Evolutionary conservation across 192 early-diverging fungal genomes (phyloP), one percentile per base, ranked within the genome.

Genomic region (Umbelopsis sp.): DNA sequence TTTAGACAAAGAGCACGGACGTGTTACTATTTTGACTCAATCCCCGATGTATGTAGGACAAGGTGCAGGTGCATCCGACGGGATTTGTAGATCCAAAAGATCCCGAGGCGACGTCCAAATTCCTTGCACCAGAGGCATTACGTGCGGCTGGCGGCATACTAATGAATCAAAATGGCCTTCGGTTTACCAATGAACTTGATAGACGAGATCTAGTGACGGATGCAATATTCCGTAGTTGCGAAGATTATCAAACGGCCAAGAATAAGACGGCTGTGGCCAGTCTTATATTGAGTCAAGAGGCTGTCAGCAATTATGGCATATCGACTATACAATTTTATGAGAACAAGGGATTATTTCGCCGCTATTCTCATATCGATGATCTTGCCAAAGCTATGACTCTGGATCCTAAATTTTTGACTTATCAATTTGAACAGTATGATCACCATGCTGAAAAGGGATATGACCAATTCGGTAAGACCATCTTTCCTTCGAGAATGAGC

Each of bases 41-140:
- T 2, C 2, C 48, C 2, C 27, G 23, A 46, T 18, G 8, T 46
- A 23, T 44, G 48, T 69, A 74, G 92, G 89, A 94, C 55, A 92
- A 92, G 81, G 90, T 94, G 27, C 93, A 94, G 80, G 87, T 94
- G 22, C 93, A 94, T 76, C 93, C 93, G 13, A 94, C 93, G 3
- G 93, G 93, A 47, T 86, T 93, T 64, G 88, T 94, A 55, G 86
- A 90, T 73, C 84, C 86, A 22, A 79, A 73, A 23, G 84, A 91
- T 35, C 91, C 91, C 18, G 82, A 79, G 22, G 90, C 85, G 25
- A 80, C 88, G 23, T 88, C 91, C 66, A 93, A 92, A 83, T 91
- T 94, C 74, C 73, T 94, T 44, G 93, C 93, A 9, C 91, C 93
- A 18, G 93, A 94, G 75, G 92, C 93, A 0, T 83, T 94, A 48